These are phyloP conservation scores for Phragmites australis DNA, from an alignment of 176 grass and related monocot genomes.

Conservation along the genomic window DNA sequence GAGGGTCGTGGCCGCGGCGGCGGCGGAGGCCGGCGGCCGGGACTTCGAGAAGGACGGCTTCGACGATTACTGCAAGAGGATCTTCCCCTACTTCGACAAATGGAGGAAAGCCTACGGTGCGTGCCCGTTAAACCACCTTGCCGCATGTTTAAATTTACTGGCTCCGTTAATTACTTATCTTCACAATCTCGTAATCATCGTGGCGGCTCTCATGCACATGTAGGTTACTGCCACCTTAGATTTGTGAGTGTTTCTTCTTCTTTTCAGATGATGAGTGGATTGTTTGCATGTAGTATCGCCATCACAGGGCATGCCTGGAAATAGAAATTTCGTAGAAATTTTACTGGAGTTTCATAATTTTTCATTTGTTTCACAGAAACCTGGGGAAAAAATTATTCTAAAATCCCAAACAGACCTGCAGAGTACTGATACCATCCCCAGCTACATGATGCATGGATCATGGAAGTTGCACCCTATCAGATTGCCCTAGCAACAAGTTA, in stretches of 20 bases:
- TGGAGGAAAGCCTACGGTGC: constrained; percentile 96
- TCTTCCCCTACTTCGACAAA: constrained; percentile 89
- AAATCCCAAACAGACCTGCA: too few relatives aligned
- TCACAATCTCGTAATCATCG: neutral
- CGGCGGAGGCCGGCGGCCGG: neutral
- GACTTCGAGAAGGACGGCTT: constrained; percentile 50
- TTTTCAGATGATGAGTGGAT: neutral
- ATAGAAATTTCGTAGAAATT: neutral
- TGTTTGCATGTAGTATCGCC: neutral
- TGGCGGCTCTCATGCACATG: neutral
- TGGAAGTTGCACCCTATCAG: constrained; percentile 18
- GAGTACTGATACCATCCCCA: too few relatives aligned
- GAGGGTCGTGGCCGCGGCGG: constrained; percentile 31
- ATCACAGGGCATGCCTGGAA: neutral
- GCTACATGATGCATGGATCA: neutral
- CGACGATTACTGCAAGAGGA: constrained; percentile 65
- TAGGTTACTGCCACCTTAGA: neutral
- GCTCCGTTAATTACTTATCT: neutral
- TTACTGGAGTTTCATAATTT: too few relatives aligned
- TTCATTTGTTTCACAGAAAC: too few relatives aligned
- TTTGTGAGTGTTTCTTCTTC: neutral
- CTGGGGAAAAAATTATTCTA: too few relatives aligned
- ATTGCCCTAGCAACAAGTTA: constrained; percentile 25
- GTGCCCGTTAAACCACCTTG: neutral
- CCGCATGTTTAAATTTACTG: neutral